These are phyloP conservation scores for Osmanthus fragrans DNA, from an alignment of 257 asterid species.

Conservation along the genomic window DNA sequence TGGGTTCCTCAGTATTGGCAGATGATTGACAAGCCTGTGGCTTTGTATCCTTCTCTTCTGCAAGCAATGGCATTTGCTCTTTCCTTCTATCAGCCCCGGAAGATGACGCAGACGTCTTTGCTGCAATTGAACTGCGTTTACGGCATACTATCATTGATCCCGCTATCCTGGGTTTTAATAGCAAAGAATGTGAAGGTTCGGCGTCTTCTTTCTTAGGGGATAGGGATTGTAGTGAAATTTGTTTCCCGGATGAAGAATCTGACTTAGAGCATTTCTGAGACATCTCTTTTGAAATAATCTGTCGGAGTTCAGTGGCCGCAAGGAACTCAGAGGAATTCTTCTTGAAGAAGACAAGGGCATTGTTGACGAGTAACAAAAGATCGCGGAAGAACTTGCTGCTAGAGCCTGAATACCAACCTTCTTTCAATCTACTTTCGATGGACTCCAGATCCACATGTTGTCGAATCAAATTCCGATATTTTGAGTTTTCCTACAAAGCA, in stretches of 20 bases:
- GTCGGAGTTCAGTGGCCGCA: slow-evolving; percentile 55
- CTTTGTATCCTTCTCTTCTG: slow-evolving; percentile 34
- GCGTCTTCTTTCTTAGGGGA: slow-evolving; percentile 49
- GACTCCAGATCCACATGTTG: slow-evolving; percentile 60
- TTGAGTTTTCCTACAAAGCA: slow-evolving; percentile 46
- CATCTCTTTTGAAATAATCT: slow-evolving; percentile 43
- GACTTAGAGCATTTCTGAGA: slow-evolving; percentile 40
- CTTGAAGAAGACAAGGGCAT: slow-evolving; percentile 61
- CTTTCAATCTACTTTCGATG: slow-evolving; percentile 48
- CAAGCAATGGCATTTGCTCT: slow-evolving; percentile 29
- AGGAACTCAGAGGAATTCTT: slow-evolving; percentile 45
- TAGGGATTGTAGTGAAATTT: slow-evolving; percentile 44
- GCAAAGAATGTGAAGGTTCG: slow-evolving; percentile 44
- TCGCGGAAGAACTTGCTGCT: slow-evolving; percentile 63
- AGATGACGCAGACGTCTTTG: slow-evolving; percentile 52
- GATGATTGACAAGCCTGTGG: slow-evolving; percentile 29
- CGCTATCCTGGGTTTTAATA: slow-evolving; percentile 53
- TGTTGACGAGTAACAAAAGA: slow-evolving; percentile 62
- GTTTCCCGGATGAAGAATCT: slow-evolving; percentile 56
- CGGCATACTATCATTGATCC: slow-evolving; percentile 66
- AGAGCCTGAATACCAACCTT: slow-evolving; percentile 52
- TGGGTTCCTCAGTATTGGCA: slow-evolving; percentile 50
- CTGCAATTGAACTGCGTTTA: slow-evolving; percentile 65
- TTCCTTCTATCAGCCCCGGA: slow-evolving; percentile 55
- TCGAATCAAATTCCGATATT: slow-evolving; percentile 45